Evolutionary conservation across 2,329 filamentous ascomycete genomes (phyloP), one percentile per base, ranked within the genome.

Genomic region (Phyllosticta citribraziliensis): DNA sequence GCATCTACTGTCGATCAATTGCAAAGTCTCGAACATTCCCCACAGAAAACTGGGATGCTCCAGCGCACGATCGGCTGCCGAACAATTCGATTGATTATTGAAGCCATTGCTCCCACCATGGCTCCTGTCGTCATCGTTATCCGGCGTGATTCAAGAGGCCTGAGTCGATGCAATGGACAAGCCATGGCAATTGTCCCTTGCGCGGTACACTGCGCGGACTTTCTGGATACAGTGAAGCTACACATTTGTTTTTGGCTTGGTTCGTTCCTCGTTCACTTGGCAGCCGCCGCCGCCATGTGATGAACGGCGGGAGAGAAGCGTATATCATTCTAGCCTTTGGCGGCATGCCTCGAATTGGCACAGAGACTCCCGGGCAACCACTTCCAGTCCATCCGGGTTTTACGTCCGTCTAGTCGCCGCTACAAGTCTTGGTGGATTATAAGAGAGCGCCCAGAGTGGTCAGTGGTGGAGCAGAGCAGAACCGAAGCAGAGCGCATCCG

Each of bases 271-370:
- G 33, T 40, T 40, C 11, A 40, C 33, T 40, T 14, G 33, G 33
- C 33, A 40, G 33, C 33, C 11, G 33, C 14, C 33, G 33, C 33
- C 11, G 14, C 33, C 33, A 40, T 40, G 33, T 17, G 33, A 40
- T 17, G 11, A 40, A 17, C 33, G 33, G 12, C 14, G 11, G 33
- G 14, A 40, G 5, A 40, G 11, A 12, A 5, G 33, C 33, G 33
- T 40, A 40, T 40, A 40, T 40, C 33, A 40, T 40, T 40, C 33
- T 40, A 40, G 33, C 33, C 14, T 17, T 11, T 2, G 33, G 11
- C 33, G 33, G 24, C 35, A 47, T 51, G 35, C 58, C 53, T 55
- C 33, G 30, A 60, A 60, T 55, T 60, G 58, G 52, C 58, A 33
- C 35, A 51, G 52, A 55, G 25, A 51, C 35, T 53, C 33, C 2